Conservation (phyloP, 306 rosid genomes). For the Medicago ruthenica region DNA sequence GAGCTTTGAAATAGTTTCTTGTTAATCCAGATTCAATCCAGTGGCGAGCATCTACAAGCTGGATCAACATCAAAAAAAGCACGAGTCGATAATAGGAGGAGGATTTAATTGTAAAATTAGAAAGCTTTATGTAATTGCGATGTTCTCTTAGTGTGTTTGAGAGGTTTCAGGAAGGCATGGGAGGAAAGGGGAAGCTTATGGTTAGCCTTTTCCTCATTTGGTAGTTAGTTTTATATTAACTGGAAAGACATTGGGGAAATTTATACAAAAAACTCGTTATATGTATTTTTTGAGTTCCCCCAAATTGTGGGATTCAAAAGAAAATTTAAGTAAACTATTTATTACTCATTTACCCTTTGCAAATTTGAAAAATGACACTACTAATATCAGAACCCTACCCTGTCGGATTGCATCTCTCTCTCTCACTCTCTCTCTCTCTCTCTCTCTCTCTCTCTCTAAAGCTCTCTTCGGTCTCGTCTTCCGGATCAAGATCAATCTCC, state of each 20-base stretch:
- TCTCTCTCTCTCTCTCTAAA: not conserved
- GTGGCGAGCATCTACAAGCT: conserved; percentile 57
- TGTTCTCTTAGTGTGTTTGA: not conserved
- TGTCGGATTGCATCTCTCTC: not conserved
- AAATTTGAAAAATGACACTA: not conserved
- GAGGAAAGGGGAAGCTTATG: not conserved
- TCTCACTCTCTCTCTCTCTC: not conserved
- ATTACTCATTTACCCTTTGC: not conserved
- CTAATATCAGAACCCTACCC: not conserved
- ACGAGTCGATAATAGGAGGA: conserved; percentile 81
- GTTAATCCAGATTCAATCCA: conserved; percentile 65
- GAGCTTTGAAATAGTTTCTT: conserved; percentile 24
- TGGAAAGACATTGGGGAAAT: not conserved
- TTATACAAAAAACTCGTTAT: not conserved
- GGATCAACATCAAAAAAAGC: conserved; percentile 68
- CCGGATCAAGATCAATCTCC: not conserved
- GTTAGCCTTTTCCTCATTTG: not conserved
- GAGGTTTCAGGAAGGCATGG: not conserved
- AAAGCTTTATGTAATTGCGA: conserved; percentile 14
- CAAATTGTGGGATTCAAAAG: not conserved
- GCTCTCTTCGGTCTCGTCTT: not conserved
- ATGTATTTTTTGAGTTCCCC: not conserved
- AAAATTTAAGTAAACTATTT: not conserved
- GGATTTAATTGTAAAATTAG: conserved; percentile 55
- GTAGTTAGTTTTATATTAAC: not conserved